Percentiles rank a stretch among this genome's conserved stretches.
phyloP scores from a whole-genome alignment of 345 rosid species.

The Stellera chamaejasme region DNA sequence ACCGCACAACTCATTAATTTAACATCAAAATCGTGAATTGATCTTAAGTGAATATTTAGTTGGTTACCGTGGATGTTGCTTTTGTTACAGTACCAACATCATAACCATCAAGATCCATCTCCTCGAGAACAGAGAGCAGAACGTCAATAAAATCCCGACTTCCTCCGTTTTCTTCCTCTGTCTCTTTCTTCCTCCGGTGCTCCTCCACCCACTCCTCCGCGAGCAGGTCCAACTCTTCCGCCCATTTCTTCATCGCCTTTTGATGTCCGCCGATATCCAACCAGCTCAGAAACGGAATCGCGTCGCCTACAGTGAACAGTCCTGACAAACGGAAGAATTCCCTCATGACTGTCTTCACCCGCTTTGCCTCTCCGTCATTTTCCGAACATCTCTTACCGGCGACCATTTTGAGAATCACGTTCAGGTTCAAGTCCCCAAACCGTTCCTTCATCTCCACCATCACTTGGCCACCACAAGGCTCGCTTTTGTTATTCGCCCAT shows the following conservation, averaged over 20 bases:
- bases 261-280: slow-evolving; percentile 31
- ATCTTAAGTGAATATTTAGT: too few relatives aligned
- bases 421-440: slow-evolving; percentile 23
- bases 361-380: slow-evolving; percentile 12
- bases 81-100: slow-evolving; percentile 28
- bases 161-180: background rate
- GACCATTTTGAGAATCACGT: slow-evolving; percentile 27
- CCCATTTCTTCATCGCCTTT: slow-evolving; percentile 27
- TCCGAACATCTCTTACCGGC: slow-evolving; percentile 25
- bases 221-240: slow-evolving; percentile 18
- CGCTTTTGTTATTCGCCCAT: slow-evolving; percentile 10
- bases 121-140: slow-evolving; percentile 21
- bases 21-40: too few relatives aligned
- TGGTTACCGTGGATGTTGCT: slow-evolving; percentile 21
- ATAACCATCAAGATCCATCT: slow-evolving; percentile 11
- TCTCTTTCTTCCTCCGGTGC: slow-evolving; percentile 8
- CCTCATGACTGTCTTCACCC: slow-evolving; percentile 12
- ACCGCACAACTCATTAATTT: too few relatives aligned
- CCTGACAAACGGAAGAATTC: slow-evolving; percentile 16
- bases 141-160: slow-evolving; percentile 26
- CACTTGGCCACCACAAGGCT: background rate
- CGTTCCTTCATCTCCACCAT: slow-evolving; percentile 24
- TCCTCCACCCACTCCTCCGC: slow-evolving; percentile 19
- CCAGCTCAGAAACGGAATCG: slow-evolving; percentile 24
- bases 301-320: slow-evolving; percentile 19